Conservation (phyloP, 1,284 basidiomycete species). For the Austropuccinia psidii region DNA sequence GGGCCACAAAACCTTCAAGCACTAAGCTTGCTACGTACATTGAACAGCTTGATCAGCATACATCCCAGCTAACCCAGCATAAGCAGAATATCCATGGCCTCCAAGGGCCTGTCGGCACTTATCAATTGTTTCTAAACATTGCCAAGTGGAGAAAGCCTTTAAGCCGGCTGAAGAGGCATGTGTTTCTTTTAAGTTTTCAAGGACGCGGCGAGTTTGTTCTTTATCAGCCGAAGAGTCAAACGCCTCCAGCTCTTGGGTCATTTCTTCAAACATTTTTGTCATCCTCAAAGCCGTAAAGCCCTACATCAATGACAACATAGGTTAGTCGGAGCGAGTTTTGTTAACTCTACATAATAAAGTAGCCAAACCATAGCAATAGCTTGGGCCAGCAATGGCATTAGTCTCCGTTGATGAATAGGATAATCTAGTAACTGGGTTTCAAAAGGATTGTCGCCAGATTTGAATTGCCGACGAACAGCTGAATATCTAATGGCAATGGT, state of each 20-base stretch:
- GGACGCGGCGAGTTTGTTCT: conserved; percentile 47
- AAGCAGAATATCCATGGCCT: conserved; percentile 56
- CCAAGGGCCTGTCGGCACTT: conserved; percentile 55
- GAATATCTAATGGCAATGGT: conserved; percentile 56
- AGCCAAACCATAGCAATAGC: conserved; percentile 56
- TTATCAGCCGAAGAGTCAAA: conserved; percentile 50
- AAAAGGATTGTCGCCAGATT: conserved; percentile 48
- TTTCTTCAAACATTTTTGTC: conserved; percentile 48
- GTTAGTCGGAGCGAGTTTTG: neutral
- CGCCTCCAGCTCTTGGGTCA: conserved; percentile 52
- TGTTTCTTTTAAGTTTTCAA: conserved; percentile 56
- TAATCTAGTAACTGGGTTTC: conserved; percentile 57
- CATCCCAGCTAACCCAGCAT: conserved; percentile 55
- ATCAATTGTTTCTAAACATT: conserved; percentile 55
- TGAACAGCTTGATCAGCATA: conserved; percentile 55
- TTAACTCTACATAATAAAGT: conserved; percentile 41
- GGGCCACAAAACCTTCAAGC: conserved; percentile 26
- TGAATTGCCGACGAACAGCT: conserved; percentile 55
- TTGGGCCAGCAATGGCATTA: conserved; percentile 55
- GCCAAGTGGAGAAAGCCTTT: conserved; percentile 59
- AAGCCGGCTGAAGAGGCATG: conserved; percentile 56
- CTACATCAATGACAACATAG: conserved; percentile 36
- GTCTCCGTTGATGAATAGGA: conserved; percentile 56
- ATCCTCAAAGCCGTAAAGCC: conserved; percentile 38
- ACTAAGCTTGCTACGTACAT: conserved; percentile 42